Percentiles rank a stretch among this genome's conserved stretches.
These are phyloP conservation scores for Nicotiana knightiana DNA, from an alignment of 257 asterid species.

Conservation along the genomic window DNA sequence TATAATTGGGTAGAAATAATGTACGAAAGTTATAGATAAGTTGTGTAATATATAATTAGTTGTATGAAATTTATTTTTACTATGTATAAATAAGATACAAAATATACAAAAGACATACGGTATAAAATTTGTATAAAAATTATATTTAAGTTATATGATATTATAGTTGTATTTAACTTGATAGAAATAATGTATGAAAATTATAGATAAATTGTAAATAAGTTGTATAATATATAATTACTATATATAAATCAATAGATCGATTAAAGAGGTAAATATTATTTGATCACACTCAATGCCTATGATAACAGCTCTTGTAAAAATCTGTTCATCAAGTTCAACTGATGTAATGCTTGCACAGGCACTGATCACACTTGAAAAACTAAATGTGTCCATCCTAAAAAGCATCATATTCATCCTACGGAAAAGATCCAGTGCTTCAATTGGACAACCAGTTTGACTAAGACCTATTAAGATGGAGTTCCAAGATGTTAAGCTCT, in stretches of 20 bases:
- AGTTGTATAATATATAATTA: no score
- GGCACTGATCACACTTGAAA: slow-evolving; percentile 65
- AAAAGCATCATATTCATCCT: slow-evolving; percentile 46
- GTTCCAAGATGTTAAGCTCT: slow-evolving; percentile 88
- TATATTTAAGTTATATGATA: no score
- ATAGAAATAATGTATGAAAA: no score
- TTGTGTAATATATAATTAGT: no score
- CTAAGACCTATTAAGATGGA: slow-evolving; percentile 74
- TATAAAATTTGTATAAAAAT: no score
- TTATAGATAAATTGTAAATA: no score
- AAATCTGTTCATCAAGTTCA: slow-evolving; percentile 73
- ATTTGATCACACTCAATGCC: slow-evolving; percentile 62
- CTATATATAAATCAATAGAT: slow-evolving; percentile 23
- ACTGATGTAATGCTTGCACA: slow-evolving; percentile 69
- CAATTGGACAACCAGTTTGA: slow-evolving; percentile 65
- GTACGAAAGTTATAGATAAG: no score
- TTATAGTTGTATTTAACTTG: no score
- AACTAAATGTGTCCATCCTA: slow-evolving; percentile 50
- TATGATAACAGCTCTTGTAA: slow-evolving; percentile 48
- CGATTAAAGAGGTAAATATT: slow-evolving; percentile 60
- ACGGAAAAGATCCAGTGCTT: slow-evolving; percentile 59
- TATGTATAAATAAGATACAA: no score
- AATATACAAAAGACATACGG: no score
- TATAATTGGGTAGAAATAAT: no score
- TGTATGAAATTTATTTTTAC: no score